These are phyloP conservation scores for Ailanthus altissimus DNA, from an alignment of 345 rosid genomes.

Conservation along the genomic window DNA sequence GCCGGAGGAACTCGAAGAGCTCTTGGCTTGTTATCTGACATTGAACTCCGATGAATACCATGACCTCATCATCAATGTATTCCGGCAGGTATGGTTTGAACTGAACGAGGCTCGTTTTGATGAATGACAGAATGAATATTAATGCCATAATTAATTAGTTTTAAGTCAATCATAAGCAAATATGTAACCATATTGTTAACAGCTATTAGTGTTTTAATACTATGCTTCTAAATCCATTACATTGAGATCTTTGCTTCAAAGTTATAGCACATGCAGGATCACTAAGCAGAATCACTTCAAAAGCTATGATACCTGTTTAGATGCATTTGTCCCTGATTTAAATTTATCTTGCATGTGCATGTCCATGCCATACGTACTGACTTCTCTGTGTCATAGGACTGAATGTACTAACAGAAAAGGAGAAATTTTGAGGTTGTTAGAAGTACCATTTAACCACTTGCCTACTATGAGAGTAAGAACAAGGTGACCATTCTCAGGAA, in stretches of 20 bases:
- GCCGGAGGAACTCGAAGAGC: constrained; percentile 76
- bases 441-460: background rate
- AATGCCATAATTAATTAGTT: constrained; percentile 11
- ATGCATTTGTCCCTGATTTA: background rate
- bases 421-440: background rate
- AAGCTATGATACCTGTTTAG: background rate
- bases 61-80: constrained; percentile 83
- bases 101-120: constrained; percentile 38
- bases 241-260: background rate
- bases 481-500: background rate
- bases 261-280: background rate
- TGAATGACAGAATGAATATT: constrained; percentile 28
- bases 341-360: background rate
- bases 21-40: constrained; percentile 80
- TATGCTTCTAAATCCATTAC: constrained; percentile 6
- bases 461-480: background rate
- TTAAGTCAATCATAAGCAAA: constrained; percentile 10
- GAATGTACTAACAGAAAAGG: background rate
- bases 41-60: constrained; percentile 72
- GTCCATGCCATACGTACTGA: background rate
- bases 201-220: background rate
- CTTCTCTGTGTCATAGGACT: background rate
- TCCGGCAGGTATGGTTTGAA: constrained; percentile 73
- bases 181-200: constrained; percentile 24
- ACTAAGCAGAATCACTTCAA: background rate